These are phyloP conservation scores for Martensiomyces pterosporus DNA, from an alignment of 192 early-diverging fungal species.

Conservation along the genomic window DNA sequence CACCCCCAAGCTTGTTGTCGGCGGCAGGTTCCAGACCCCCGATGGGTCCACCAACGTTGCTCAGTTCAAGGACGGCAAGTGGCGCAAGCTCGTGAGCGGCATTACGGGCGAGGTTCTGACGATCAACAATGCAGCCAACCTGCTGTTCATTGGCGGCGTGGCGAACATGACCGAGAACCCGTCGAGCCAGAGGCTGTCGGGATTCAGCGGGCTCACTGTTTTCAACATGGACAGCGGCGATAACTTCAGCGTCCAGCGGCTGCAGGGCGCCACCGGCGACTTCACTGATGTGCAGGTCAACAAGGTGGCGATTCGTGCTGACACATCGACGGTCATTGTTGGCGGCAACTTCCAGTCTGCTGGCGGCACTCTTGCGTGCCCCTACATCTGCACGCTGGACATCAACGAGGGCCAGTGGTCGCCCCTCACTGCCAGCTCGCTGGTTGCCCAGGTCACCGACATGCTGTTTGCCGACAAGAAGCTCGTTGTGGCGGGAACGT, in stretches of 20 bases:
- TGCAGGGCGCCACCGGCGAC: conserved; percentile 16
- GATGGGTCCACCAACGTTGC: conserved; percentile 42
- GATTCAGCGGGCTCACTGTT: conserved; percentile 47
- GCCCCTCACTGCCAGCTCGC: conserved; percentile 29
- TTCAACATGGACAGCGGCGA: conserved; percentile 49
- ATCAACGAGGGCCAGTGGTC: conserved; percentile 51
- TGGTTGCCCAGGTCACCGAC: conserved; percentile 38
- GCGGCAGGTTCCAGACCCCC: conserved; percentile 53
- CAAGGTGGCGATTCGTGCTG: conserved; percentile 40
- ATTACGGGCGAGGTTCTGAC: conserved; percentile 51
- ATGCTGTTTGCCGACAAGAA: conserved; percentile 35
- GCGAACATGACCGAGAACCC: conserved; percentile 28
- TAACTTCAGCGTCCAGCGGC: conserved; percentile 12
- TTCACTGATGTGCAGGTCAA: conserved; percentile 27
- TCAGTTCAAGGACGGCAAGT: conserved; percentile 41
- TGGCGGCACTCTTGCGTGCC: conserved; percentile 35
- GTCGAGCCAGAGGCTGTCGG: background rate
- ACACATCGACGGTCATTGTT: conserved; percentile 47
- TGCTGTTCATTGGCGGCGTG: conserved; percentile 56
- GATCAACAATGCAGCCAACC: conserved; percentile 49
- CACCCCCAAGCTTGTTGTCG: conserved; percentile 46
- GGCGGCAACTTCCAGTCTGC: conserved; percentile 47
- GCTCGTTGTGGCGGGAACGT: conserved; percentile 54
- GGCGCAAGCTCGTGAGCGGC: conserved; percentile 32
- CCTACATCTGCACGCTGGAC: conserved; percentile 47